phyloP scores from a whole-genome alignment of 2,329 filamentous ascomycete species.

The Claviceps cyperi region DNA sequence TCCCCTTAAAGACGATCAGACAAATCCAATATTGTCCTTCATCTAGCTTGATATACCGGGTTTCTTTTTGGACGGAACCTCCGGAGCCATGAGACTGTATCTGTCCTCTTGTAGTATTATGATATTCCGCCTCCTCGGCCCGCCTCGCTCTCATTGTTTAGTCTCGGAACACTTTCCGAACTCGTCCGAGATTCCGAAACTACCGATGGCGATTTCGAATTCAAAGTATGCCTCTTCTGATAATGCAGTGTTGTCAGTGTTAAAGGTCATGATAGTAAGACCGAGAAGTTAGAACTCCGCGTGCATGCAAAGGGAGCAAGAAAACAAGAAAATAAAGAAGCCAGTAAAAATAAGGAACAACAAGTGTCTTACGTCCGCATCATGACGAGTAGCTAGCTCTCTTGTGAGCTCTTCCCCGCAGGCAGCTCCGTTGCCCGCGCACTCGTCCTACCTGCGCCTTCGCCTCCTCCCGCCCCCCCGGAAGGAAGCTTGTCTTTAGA shows the following conservation, averaged over 20 bases:
- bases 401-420: neutral
- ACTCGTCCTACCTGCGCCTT: conserved; percentile 15
- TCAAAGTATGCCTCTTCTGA: too few relatives aligned
- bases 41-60: neutral
- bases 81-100: conserved; percentile 1
- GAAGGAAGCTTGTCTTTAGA: conserved; percentile 17
- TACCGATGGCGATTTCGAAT: too few relatives aligned
- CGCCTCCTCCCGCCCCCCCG: conserved; percentile 19
- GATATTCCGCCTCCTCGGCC: conserved; percentile 1
- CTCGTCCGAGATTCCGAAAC: too few relatives aligned
- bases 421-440: conserved; percentile 16
- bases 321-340: neutral
- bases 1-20: neutral
- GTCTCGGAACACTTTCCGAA: too few relatives aligned
- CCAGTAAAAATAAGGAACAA: neutral
- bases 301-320: neutral
- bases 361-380: too few relatives aligned
- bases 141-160: neutral
- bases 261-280: too few relatives aligned
- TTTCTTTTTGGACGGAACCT: conserved; percentile 1
- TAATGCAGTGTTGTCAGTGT: too few relatives aligned
- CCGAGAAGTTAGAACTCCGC: too few relatives aligned
- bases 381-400: too few relatives aligned
- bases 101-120: conserved; percentile 1
- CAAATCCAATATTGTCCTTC: neutral